These are phyloP conservation scores for Phytophthora cryptogea DNA, from an alignment of 352 stramenopile genomes.

Conservation along the genomic window DNA sequence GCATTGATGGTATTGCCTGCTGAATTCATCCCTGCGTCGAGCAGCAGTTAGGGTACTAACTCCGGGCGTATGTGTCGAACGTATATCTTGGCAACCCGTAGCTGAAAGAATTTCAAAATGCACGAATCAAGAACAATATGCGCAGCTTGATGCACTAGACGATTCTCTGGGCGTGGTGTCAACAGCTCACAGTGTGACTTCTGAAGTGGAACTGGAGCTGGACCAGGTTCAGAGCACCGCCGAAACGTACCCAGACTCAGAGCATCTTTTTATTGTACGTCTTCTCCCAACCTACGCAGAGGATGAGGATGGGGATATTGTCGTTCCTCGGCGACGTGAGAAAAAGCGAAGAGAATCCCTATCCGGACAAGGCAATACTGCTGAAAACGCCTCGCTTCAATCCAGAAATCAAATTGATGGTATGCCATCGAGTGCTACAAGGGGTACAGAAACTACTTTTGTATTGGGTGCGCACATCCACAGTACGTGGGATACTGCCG, in stretches of 20 bases:
- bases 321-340: slow-evolving; percentile 24
- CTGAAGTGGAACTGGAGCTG: slow-evolving; percentile 27
- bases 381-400: neutral
- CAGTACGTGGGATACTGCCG: slow-evolving; percentile 39
- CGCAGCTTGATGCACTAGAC: neutral
- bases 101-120: neutral
- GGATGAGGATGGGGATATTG: slow-evolving; percentile 34
- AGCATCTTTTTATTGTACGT: slow-evolving; percentile 6
- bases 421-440: neutral
- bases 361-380: neutral
- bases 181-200: slow-evolving; percentile 20
- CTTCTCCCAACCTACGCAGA: slow-evolving; percentile 11
- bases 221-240: slow-evolving; percentile 2
- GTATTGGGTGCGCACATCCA: slow-evolving; percentile 26
- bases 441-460: slow-evolving; percentile 13
- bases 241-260: neutral
- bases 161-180: neutral
- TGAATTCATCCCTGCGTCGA: neutral
- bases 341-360: slow-evolving; percentile 17
- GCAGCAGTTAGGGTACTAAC: slow-evolving; percentile 6
- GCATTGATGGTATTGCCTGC: slow-evolving; percentile 8
- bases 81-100: neutral
- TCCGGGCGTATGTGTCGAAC: neutral
- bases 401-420: neutral
- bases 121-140: neutral